These are phyloP conservation scores for Solanum sejunctum DNA, from an alignment of 257 asterid genomes.

Conservation along the genomic window DNA sequence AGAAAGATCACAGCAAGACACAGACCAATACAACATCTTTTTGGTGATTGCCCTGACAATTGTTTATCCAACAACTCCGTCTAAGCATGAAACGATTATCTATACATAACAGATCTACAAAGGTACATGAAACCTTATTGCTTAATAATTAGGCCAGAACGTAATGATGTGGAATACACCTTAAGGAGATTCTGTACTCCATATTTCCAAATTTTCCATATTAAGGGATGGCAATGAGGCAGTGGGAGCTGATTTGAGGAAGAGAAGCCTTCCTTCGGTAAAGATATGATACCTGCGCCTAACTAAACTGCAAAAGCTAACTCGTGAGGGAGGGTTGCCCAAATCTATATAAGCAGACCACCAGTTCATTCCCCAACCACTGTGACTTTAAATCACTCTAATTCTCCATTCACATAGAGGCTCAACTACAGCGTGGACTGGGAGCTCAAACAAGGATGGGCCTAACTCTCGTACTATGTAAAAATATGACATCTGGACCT, in stretches of 20 bases:
- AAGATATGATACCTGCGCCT: neutral
- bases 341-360: neutral
- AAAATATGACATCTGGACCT: neutral
- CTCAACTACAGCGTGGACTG: neutral
- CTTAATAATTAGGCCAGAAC: neutral
- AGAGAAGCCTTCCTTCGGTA: neutral
- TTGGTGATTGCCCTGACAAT: neutral
- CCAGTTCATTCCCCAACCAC: neutral
- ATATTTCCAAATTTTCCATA: neutral
- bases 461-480: neutral
- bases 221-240: neutral
- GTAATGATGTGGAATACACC: neutral
- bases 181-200: neutral
- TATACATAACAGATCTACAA: neutral
- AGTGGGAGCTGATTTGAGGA: neutral
- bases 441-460: neutral
- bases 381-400: neutral
- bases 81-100: neutral
- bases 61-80: neutral
- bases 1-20: conserved; percentile 5
- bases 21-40: neutral
- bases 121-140: neutral
- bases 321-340: neutral
- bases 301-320: neutral
- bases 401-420: neutral